A percentile compares a stretch with the other conserved stretches of the same genome.
Evolutionary conservation across 306 rosid genomes (phyloP).

Genomic region (Corylus americana): DNA sequence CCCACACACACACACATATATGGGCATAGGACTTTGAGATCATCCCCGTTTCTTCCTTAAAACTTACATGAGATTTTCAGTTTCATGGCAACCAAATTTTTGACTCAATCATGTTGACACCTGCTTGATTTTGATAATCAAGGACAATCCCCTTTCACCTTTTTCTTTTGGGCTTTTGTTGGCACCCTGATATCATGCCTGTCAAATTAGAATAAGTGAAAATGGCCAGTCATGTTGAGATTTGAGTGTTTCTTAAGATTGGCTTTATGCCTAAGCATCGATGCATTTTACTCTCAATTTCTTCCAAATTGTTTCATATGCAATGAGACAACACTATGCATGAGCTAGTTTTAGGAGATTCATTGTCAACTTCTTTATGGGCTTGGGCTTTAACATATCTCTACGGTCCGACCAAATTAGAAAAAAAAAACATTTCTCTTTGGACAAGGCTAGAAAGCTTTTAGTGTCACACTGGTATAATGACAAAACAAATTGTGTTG

Average conservation of each 20-base stretch:
- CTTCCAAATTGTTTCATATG: neutral
- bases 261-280: neutral
- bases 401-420: neutral
- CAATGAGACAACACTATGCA: neutral
- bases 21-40: neutral
- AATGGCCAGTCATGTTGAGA: neutral
- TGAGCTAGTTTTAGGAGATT: neutral
- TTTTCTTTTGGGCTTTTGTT: neutral
- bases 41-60: neutral
- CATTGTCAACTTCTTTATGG: neutral
- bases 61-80: neutral
- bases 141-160: neutral
- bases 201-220: neutral
- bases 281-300: neutral
- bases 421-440: no score
- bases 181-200: neutral
- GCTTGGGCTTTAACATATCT: neutral
- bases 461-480: neutral
- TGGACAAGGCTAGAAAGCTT: no score
- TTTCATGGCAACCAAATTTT: neutral
- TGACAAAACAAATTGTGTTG: neutral
- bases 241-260: neutral
- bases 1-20: neutral
- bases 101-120: neutral
- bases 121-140: neutral